Percentiles rank a stretch among this genome's conserved stretches.
These are phyloP conservation scores for Pestalotiopsis sp. DNA, from an alignment of 2,329 filamentous ascomycete genomes.

Conservation along the genomic window DNA sequence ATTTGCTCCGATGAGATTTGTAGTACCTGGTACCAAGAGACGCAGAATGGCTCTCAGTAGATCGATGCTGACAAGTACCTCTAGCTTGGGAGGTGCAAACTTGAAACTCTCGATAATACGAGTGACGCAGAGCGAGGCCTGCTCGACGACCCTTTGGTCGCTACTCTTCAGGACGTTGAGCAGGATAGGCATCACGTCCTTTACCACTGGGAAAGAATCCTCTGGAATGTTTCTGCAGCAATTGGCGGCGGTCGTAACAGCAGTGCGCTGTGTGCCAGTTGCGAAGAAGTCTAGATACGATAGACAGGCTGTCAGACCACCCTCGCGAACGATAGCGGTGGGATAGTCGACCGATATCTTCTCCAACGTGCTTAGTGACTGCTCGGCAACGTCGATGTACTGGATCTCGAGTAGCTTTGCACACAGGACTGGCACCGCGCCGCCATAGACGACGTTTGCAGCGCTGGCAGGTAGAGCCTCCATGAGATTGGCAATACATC, in stretches of 20 bases:
- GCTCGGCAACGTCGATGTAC: conserved; percentile 96
- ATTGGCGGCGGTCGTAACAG: conserved; percentile 95
- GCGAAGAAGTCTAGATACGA: conserved; percentile 97
- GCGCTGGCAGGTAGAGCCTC: conserved; percentile 92
- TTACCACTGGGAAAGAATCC: conserved; percentile 88
- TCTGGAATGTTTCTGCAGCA: conserved; percentile 96
- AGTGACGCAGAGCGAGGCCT: conserved; percentile 93
- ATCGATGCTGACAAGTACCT: conserved; percentile 88
- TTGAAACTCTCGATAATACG: conserved; percentile 97
- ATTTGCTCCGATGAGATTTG: conserved; percentile 89
- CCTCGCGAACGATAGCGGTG: conserved; percentile 91
- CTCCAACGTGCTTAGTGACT: conserved; percentile 92
- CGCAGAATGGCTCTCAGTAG: conserved; percentile 83
- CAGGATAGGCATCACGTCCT: conserved; percentile 95
- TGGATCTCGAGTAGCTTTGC: conserved; percentile 94
- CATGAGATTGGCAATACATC: conserved; percentile 96
- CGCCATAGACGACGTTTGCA: conserved; percentile 95
- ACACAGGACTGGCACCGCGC: conserved; percentile 90
- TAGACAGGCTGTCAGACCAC: conserved; percentile 91
- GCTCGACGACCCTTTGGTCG: conserved; percentile 95
- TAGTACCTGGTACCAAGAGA: conserved; percentile 88
- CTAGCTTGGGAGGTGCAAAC: conserved; percentile 82
- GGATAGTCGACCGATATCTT: conserved; percentile 98
- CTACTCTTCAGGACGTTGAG: conserved; percentile 88
- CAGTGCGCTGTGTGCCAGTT: conserved; percentile 93